These are phyloP conservation scores for Cornus controversa DNA, from an alignment of 148 eudicot genomes.

Conservation along the genomic window DNA sequence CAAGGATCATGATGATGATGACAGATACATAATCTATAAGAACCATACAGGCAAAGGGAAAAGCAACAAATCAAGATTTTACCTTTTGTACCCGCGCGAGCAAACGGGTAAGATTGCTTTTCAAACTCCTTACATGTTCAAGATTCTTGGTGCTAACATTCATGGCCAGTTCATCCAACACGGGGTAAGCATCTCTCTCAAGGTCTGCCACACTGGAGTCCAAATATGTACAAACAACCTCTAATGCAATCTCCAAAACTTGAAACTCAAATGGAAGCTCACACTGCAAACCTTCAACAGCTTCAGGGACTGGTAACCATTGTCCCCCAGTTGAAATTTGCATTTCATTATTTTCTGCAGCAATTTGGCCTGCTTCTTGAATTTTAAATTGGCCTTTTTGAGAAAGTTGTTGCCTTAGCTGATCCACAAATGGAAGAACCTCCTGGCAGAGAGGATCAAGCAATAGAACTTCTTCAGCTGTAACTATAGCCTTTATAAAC, in stretches of 20 bases:
- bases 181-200: conserved; percentile 90
- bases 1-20: too few relatives aligned
- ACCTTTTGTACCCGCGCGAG: conserved; percentile 99
- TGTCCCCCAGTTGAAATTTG: conserved; percentile 37
- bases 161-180: conserved; percentile 83
- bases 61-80: conserved; percentile 3
- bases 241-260: conserved; percentile 85
- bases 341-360: conserved; percentile 41
- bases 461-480: conserved; percentile 94
- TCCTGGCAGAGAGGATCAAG: conserved; percentile 97
- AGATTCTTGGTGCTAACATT: conserved; percentile 94
- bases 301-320: conserved; percentile 57
- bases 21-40: background rate
- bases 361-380: conserved; percentile 32
- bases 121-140: conserved; percentile 91
- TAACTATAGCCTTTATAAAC: conserved; percentile 90
- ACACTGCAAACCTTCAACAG: conserved; percentile 56
- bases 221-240: conserved; percentile 82
- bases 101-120: conserved; percentile 88
- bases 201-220: conserved; percentile 85
- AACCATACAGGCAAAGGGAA: background rate
- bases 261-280: conserved; percentile 97
- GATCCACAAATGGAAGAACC: conserved; percentile 98
- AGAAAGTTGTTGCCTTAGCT: conserved; percentile 74
- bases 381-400: conserved; percentile 33